A percentile compares a stretch with the other conserved stretches of the same genome.
Evolutionary conservation across 1,284 basidiomycete genomes (phyloP).

Genomic region (Cutaneotrichosporon spelunceum): DNA sequence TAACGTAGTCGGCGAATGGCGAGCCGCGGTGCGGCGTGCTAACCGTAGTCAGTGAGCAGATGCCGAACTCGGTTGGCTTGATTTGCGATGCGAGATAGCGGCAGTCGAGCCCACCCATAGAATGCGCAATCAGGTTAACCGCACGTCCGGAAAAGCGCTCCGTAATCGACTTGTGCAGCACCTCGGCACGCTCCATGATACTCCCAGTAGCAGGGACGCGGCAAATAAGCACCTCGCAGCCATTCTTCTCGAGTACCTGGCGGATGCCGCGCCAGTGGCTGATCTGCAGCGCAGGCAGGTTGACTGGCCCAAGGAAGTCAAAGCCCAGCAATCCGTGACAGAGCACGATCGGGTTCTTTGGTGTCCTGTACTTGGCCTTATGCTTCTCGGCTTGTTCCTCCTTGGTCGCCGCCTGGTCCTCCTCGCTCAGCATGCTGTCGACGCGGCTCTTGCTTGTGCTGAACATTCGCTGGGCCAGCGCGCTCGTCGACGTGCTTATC

Average conservation of each 20-base stretch:
- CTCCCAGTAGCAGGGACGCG: constrained; percentile 86
- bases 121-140: constrained; percentile 90
- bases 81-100: constrained; percentile 65
- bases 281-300: constrained; percentile 62
- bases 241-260: constrained; percentile 81
- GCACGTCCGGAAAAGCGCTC: constrained; percentile 72
- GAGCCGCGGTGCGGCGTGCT: constrained; percentile 86
- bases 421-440: constrained; percentile 59
- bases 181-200: constrained; percentile 78
- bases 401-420: constrained; percentile 59
- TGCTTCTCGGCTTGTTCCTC: constrained; percentile 60
- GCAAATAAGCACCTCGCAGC: constrained; percentile 84
- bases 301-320: constrained; percentile 55
- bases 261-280: constrained; percentile 93
- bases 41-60: constrained; percentile 86
- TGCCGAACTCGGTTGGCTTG: constrained; percentile 55
- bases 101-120: constrained; percentile 93
- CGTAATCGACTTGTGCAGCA: constrained; percentile 75
- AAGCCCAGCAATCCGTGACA: constrained; percentile 90
- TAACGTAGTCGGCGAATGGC: constrained; percentile 88
- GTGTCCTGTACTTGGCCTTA: constrained; percentile 70
- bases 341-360: constrained; percentile 81
- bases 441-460: constrained; percentile 55
- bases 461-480: constrained; percentile 9
- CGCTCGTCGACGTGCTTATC: constrained; percentile 7